phyloP scores from a whole-genome alignment of 2,329 filamentous ascomycete species.

The Hypoxylon sp. region DNA sequence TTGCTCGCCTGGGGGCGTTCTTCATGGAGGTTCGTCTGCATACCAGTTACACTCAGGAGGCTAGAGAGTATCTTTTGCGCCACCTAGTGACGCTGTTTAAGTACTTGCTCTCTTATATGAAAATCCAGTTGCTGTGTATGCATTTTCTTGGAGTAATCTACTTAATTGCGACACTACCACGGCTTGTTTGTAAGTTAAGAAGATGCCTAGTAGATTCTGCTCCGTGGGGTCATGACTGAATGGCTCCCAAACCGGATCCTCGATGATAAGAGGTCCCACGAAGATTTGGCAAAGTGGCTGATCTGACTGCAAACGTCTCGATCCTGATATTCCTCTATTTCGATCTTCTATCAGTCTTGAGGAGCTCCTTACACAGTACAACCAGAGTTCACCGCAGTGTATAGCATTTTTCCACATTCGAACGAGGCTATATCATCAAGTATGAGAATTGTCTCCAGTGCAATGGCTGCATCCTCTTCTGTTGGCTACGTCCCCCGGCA shows the following conservation, averaged over 20 bases:
- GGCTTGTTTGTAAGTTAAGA: neutral
- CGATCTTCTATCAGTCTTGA: neutral
- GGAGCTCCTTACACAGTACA: too few relatives aligned
- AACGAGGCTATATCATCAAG: constrained; percentile 10
- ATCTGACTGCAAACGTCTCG: constrained; percentile 21
- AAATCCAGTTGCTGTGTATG: too few relatives aligned
- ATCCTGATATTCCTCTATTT: constrained; percentile 22
- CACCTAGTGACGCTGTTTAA: too few relatives aligned
- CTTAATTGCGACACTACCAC: too few relatives aligned
- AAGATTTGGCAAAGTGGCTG: constrained; percentile 1
- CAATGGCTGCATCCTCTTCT: neutral
- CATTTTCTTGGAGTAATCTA: too few relatives aligned
- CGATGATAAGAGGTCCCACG: neutral
- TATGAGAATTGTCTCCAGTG: neutral
- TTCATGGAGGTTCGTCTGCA: too few relatives aligned
- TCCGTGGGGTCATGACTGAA: neutral
- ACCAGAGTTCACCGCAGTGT: constrained; percentile 2
- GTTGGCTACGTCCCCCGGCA: neutral
- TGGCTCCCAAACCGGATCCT: neutral
- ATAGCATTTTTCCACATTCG: constrained; percentile 24
- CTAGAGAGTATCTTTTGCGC: too few relatives aligned
- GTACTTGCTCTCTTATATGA: too few relatives aligned
- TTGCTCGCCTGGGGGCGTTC: too few relatives aligned
- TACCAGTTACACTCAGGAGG: too few relatives aligned
- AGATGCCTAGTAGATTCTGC: too few relatives aligned